Evolutionary conservation across 352 stramenopile species (phyloP).

Genomic region (Achlya hypogyna): DNA sequence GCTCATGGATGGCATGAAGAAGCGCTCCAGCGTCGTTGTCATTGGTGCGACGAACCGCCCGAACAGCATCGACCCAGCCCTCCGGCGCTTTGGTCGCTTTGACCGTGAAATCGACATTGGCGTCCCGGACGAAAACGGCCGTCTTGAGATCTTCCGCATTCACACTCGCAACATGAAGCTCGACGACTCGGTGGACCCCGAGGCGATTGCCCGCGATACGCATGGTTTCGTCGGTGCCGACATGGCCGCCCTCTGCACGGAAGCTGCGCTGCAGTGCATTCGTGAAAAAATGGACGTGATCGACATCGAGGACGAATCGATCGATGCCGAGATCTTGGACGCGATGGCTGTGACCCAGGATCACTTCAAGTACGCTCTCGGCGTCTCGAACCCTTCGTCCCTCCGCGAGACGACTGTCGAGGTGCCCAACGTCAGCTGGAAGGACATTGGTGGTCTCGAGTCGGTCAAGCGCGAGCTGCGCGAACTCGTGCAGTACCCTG

Average conservation of each 20-base stretch:
- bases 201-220: slow-evolving; percentile 96
- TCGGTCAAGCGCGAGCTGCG: slow-evolving; percentile 98
- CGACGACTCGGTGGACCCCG: slow-evolving; percentile 97
- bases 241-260: slow-evolving; percentile 98
- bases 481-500: slow-evolving; percentile 99
- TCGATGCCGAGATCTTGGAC: slow-evolving; percentile 98
- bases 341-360: slow-evolving; percentile 97
- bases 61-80: slow-evolving; percentile 96
- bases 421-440: slow-evolving; percentile 97
- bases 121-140: slow-evolving; percentile 97
- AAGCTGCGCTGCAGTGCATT: slow-evolving; percentile 98
- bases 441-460: slow-evolving; percentile 98
- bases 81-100: slow-evolving; percentile 98
- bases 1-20: slow-evolving; percentile 97
- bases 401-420: slow-evolving; percentile 99
- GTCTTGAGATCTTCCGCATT: slow-evolving; percentile 99
- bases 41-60: slow-evolving; percentile 99
- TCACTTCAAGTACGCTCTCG: slow-evolving; percentile 98
- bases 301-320: slow-evolving; percentile 99
- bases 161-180: slow-evolving; percentile 99
- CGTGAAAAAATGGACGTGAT: slow-evolving; percentile 99
- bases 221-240: slow-evolving; percentile 99
- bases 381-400: slow-evolving; percentile 96
- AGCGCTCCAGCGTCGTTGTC: slow-evolving; percentile 92
- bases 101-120: slow-evolving; percentile 99